A percentile compares a stretch with the other conserved stretches of the same genome.
Conservation (phyloP, 345 rosid genomes). For the Salix caprea region DNA sequence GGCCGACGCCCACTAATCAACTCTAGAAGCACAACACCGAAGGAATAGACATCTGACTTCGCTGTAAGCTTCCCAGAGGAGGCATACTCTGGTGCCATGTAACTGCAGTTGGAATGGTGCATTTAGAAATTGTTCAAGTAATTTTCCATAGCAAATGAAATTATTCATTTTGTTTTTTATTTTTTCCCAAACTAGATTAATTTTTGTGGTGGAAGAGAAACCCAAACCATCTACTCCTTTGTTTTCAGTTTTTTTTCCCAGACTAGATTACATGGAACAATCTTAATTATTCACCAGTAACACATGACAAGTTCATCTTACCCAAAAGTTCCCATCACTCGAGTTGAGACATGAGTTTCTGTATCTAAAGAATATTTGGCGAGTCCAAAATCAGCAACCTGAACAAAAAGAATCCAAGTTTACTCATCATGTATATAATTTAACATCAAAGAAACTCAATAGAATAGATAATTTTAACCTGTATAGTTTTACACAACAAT, state of each 20-base stretch:
- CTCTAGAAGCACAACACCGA: conserved; percentile 32
- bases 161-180: too few species aligned
- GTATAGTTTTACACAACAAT: not conserved
- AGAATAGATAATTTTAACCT: not conserved
- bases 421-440: not conserved
- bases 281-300: not conserved
- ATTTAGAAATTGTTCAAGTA: not conserved
- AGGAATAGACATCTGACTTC: conserved; percentile 32
- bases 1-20: conserved; percentile 25
- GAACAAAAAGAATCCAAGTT: not conserved
- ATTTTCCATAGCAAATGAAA: not conserved
- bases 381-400: conserved; percentile 33
- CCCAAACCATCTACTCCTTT: not conserved
- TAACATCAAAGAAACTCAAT: not conserved
- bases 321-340: conserved; percentile 33
- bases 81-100: conserved; percentile 34
- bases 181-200: too few species aligned
- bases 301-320: not conserved
- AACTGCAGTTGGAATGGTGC: conserved; percentile 16
- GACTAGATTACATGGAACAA: not conserved
- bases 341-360: conserved; percentile 31
- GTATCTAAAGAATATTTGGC: conserved; percentile 22
- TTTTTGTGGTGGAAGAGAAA: not conserved
- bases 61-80: conserved; percentile 30
- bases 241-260: not conserved